Base-by-base conservation (phyloP, 1,284 basidiomycete genomes). In the Trichosporon faecale region DNA sequence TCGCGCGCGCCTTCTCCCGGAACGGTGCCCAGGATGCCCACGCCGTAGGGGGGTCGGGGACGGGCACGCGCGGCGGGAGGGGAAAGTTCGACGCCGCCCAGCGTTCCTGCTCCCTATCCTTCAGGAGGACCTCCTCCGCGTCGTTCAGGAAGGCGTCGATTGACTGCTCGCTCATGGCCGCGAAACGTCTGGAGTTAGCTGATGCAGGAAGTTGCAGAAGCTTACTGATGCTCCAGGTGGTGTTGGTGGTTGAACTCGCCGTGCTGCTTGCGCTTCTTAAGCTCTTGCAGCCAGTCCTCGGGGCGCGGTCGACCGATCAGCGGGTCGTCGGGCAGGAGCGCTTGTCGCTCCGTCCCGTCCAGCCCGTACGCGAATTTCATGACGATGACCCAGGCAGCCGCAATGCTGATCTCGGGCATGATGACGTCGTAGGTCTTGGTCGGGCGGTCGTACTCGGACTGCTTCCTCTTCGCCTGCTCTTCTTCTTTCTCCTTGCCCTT, bases 351-450 rank as follows among this genome's bases (percentile, higher is more conserved):
- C 71, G 82, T 83, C n/a, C 89, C 91, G 80, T 94, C 92, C 33
- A 95, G 79, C 0, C 93, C 93, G 76, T 95, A 94, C 11, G 90
- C 87, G 84, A 95, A 85, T 83, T 94, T 95, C 78, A 94, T 85
- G 33, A 90, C 88, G 3, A 94, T 85, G 18, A 94, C 85, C 66
- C 88, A 87, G 7, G 86, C 86, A 0, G 88, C 89, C 63, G 89
- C 83, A 25, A 95, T 83, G 5, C 88, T 86, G 29, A 93, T 85
- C 79, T 96, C 94, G n/a, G 91, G 88, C 9, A 93, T 89, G 23
- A 88, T 86, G 0, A 78, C 74, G 73, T 83, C 79, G 12, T 71
- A 63, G 18, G 75, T 71, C 25, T 70, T 64, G n/a, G 64, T 70
- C 2, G 76, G 70, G 52, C 52, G 52, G 18, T 61, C 57, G 57